Conservation (phyloP, 2,329 filamentous ascomycete genomes). For the Cordyceps militaris region DNA sequence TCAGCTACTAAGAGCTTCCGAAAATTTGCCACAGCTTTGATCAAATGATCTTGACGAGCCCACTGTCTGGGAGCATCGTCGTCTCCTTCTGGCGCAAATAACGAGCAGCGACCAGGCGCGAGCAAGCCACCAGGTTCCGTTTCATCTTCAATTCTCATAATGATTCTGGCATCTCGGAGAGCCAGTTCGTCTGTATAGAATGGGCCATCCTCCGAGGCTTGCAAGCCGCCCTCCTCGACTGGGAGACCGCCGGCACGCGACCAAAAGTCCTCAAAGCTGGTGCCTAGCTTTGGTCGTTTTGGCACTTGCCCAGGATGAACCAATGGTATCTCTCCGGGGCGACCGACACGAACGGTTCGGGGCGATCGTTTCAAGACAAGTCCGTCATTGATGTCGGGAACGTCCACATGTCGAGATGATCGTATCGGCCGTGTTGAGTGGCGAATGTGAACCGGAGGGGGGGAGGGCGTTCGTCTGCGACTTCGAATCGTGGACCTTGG, state of each 20-base stretch:
- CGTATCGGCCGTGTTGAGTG: slow-evolving; percentile 37
- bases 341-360: slow-evolving; percentile 42
- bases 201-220: slow-evolving; percentile 47
- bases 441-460: slow-evolving; percentile 31
- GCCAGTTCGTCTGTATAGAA: slow-evolving; percentile 56
- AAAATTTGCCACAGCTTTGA: slow-evolving; percentile 73
- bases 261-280: slow-evolving; percentile 53
- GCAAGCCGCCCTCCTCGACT: slow-evolving; percentile 52
- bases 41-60: slow-evolving; percentile 79
- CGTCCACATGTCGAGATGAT: slow-evolving; percentile 33
- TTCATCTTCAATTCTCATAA: slow-evolving; percentile 64
- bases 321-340: slow-evolving; percentile 41
- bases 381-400: slow-evolving; percentile 16
- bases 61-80: slow-evolving; percentile 74
- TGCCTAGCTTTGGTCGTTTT: slow-evolving; percentile 44
- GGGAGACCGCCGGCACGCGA: slow-evolving; percentile 42
- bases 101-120: slow-evolving; percentile 60
- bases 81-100: slow-evolving; percentile 63
- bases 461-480: slow-evolving; percentile 36
- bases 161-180: slow-evolving; percentile 59
- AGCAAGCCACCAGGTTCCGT: slow-evolving; percentile 69
- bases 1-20: slow-evolving; percentile 73
- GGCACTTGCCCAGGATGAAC: slow-evolving; percentile 53
- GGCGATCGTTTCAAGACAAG: slow-evolving; percentile 27
- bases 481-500: slow-evolving; percentile 26